phyloP scores from a whole-genome alignment of 1,284 basidiomycete genomes.

The Leucoagaricus sp. region DNA sequence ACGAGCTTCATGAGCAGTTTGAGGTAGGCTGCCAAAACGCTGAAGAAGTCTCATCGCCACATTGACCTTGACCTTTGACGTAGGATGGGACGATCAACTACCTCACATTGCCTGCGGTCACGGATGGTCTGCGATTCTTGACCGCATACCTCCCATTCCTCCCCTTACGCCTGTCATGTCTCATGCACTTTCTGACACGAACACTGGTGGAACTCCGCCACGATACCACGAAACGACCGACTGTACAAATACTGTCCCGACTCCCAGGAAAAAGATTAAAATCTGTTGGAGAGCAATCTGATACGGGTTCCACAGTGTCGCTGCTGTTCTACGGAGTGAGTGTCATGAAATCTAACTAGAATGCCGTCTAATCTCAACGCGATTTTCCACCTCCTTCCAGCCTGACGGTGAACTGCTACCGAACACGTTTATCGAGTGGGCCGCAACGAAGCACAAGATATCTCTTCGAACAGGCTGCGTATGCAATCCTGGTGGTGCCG shows the following conservation, averaged over 20 bases:
- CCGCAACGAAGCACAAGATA: conserved; percentile 63
- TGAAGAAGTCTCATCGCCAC: neutral
- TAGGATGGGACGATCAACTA: conserved; percentile 87
- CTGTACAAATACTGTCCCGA: conserved; percentile 66
- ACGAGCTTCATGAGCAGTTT: conserved; percentile 69
- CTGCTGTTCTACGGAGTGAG: conserved; percentile 66
- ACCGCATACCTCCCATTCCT: conserved; percentile 76
- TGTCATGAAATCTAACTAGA: conserved; percentile 15
- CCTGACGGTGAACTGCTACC: conserved; percentile 65
- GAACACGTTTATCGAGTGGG: conserved; percentile 69
- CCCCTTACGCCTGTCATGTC: conserved; percentile 67
- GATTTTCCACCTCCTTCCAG: conserved; percentile 34
- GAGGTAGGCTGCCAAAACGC: conserved; percentile 50
- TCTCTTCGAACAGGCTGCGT: conserved; percentile 82
- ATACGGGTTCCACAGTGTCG: conserved; percentile 65
- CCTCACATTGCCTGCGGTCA: conserved; percentile 70
- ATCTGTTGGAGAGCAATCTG: conserved; percentile 63
- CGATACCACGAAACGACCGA: conserved; percentile 54
- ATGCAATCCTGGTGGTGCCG: conserved; percentile 82
- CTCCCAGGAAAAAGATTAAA: conserved; percentile 53
- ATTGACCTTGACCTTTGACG: conserved; percentile 17
- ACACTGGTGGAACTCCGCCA: conserved; percentile 59
- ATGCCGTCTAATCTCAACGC: neutral
- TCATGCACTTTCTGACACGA: conserved; percentile 56
- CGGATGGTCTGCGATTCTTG: conserved; percentile 72